A percentile compares a stretch with the other conserved stretches of the same genome.
Evolutionary conservation across 1,284 basidiomycete genomes (phyloP).

Genomic region (Sporisorium iseilematis-ciliati): DNA sequence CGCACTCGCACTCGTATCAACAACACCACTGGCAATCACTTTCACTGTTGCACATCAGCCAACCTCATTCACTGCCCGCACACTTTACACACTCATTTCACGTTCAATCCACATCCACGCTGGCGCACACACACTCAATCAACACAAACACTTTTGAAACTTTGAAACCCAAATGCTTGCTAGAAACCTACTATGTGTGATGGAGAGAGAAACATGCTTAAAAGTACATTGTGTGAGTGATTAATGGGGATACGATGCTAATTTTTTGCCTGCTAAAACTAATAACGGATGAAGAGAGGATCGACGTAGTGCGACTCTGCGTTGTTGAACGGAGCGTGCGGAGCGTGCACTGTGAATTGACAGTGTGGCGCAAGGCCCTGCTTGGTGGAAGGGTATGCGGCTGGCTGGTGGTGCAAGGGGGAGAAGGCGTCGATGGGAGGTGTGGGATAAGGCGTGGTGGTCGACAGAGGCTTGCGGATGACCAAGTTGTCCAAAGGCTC

Average conservation of each 20-base stretch:
- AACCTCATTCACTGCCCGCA: not conserved
- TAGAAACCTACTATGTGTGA: no score
- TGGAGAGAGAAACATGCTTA: not conserved
- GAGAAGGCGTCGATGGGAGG: constrained; percentile 50
- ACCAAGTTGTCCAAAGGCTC: constrained; percentile 13
- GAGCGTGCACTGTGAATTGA: constrained; percentile 20
- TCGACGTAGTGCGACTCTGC: constrained; percentile 49
- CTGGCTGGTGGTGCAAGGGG: constrained; percentile 18
- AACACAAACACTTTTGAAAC: not conserved
- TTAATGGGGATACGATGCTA: no score
- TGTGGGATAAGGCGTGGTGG: constrained; percentile 45
- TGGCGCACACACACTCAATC: not conserved
- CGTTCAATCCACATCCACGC: no score
- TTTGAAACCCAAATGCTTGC: not conserved
- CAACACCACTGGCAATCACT: not conserved
- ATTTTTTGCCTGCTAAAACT: constrained; percentile 1
- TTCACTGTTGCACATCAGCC: not conserved
- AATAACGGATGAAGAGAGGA: constrained; percentile 51
- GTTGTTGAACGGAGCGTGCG: constrained; percentile 57
- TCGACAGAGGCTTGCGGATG: constrained; percentile 38
- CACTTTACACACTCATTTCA: no score
- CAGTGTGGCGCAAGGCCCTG: constrained; percentile 8
- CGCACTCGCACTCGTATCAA: not conserved
- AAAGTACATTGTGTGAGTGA: not conserved
- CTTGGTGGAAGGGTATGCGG: constrained; percentile 18